A percentile compares a stretch with the other conserved stretches of the same genome.
Evolutionary conservation across 2,329 filamentous ascomycete genomes (phyloP).

Genomic region (Trichoderma sp.): DNA sequence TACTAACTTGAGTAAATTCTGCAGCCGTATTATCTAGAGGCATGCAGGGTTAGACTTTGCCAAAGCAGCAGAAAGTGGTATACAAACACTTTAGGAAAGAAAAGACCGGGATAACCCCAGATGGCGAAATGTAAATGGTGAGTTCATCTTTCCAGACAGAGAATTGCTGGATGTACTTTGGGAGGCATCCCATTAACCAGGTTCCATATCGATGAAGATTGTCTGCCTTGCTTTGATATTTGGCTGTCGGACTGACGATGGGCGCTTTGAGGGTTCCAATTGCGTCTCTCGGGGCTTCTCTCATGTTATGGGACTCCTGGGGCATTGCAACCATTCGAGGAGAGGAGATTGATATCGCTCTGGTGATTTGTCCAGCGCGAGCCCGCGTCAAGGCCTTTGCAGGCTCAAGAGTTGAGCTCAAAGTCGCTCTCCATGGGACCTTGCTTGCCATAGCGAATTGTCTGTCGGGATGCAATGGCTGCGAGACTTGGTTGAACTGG

Average conservation of each 20-base stretch:
- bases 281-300: slow-evolving; percentile 60
- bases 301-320: slow-evolving; percentile 66
- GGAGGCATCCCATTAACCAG: slow-evolving; percentile 94
- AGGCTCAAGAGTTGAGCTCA: slow-evolving; percentile 59
- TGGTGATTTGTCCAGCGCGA: slow-evolving; percentile 44
- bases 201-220: slow-evolving; percentile 91
- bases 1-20: slow-evolving; percentile 91
- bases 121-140: slow-evolving; percentile 86
- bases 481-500: background rate
- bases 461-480: background rate
- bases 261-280: slow-evolving; percentile 70
- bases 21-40: slow-evolving; percentile 83
- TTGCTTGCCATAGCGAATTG: slow-evolving; percentile 56
- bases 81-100: slow-evolving; percentile 79
- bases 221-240: slow-evolving; percentile 84
- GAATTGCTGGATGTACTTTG: slow-evolving; percentile 99
- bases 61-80: slow-evolving; percentile 1
- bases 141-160: slow-evolving; percentile 99
- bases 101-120: slow-evolving; percentile 88
- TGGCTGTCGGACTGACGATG: slow-evolving; percentile 89
- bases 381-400: slow-evolving; percentile 46
- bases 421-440: slow-evolving; percentile 55
- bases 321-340: slow-evolving; percentile 55
- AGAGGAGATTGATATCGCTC: slow-evolving; percentile 54
- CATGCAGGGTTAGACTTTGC: background rate